Conservation (phyloP, 1,284 basidiomycete genomes). For the Austropuccinia psidii region DNA sequence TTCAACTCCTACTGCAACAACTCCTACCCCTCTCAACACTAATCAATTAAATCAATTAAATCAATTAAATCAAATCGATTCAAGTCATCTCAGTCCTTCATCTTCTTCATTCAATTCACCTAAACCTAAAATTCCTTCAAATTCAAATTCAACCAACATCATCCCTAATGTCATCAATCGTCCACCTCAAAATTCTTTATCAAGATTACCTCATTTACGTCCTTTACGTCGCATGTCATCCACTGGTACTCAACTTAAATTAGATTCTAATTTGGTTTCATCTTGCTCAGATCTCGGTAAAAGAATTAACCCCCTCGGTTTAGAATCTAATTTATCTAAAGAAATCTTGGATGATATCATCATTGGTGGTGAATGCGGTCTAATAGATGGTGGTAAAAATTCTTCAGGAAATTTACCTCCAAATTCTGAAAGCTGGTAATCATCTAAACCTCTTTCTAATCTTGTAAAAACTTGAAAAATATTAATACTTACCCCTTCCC, state of each 20-base stretch:
- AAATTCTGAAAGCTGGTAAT: neutral
- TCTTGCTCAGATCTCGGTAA: neutral
- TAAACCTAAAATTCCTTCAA: neutral
- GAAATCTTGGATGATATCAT: neutral
- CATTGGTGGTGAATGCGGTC: constrained; percentile 24
- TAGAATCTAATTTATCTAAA: neutral
- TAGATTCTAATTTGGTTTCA: neutral
- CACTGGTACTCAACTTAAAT: neutral
- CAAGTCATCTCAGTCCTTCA: too few relatives aligned
- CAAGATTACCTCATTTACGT: neutral
- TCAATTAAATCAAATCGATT: too few relatives aligned
- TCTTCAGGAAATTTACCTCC: constrained; percentile 8
- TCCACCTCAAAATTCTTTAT: too few relatives aligned
- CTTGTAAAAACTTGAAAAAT: neutral
- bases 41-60: too few relatives aligned
- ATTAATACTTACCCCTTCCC: neutral
- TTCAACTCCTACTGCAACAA: neutral
- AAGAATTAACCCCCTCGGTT: neutral
- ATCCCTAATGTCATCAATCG: too few relatives aligned
- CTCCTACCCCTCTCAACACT: neutral
- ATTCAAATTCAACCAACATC: neutral
- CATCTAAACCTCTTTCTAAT: neutral
- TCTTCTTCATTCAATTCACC: neutral
- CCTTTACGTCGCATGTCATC: constrained; percentile 20
- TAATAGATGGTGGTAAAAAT: constrained; percentile 21